A percentile compares a stretch with the other conserved stretches of the same genome.
These are phyloP conservation scores for Hypomyces perniciosus DNA, from an alignment of 2,329 filamentous ascomycete genomes.

Conservation along the genomic window DNA sequence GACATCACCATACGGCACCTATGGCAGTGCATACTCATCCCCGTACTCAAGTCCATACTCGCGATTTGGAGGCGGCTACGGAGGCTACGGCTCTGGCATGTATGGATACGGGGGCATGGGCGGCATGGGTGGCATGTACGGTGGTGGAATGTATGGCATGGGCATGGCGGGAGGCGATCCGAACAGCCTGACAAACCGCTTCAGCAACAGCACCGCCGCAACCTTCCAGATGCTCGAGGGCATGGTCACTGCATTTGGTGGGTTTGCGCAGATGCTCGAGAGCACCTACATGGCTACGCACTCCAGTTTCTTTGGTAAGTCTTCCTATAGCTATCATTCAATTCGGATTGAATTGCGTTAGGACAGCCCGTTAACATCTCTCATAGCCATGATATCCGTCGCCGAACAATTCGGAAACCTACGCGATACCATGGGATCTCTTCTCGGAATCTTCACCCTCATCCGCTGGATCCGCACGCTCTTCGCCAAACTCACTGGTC, in stretches of 20 bases:
- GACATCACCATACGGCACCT: conserved; percentile 44
- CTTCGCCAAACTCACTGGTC: conserved; percentile 86
- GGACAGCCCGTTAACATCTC: background rate
- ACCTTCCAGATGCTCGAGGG: conserved; percentile 99
- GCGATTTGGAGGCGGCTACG: conserved; percentile 36
- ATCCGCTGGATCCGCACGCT: conserved; percentile 92
- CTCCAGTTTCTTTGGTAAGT: conserved; percentile 92
- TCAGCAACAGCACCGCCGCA: conserved; percentile 89
- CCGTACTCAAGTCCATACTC: conserved; percentile 38
- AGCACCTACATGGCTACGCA: conserved; percentile 99
- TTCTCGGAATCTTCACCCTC: conserved; percentile 90
- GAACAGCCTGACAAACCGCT: conserved; percentile 89
- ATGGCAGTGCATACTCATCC: conserved; percentile 33
- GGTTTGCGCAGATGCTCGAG: conserved; percentile 98
- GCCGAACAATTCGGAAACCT: conserved; percentile 95
- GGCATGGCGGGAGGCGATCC: conserved; percentile 66
- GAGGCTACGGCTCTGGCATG: conserved; percentile 25
- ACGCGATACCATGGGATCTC: conserved; percentile 85
- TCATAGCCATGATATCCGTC: conserved; percentile 88
- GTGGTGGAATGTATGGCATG: conserved; percentile 29
- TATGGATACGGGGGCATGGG: conserved; percentile 35
- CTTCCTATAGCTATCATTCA: background rate
- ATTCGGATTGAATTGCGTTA: background rate
- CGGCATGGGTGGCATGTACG: conserved; percentile 37
- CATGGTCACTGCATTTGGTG: conserved; percentile 91